phyloP scores from a whole-genome alignment of 164 flowering plant genomes.

The Kalanchoe fedtschenkoi region DNA sequence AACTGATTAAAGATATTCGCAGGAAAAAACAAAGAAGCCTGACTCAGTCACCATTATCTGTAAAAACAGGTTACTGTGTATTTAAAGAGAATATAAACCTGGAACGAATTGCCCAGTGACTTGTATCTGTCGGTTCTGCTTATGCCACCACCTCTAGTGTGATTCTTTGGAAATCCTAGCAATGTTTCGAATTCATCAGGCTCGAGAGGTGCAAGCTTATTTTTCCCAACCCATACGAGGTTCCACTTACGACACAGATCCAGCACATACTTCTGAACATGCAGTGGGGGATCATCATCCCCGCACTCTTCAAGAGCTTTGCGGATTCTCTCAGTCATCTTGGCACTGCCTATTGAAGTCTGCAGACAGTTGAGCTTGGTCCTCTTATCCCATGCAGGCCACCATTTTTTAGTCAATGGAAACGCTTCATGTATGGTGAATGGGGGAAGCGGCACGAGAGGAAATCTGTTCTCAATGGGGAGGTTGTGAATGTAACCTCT shows the following conservation, averaged over 20 bases:
- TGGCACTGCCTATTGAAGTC: constrained; percentile 61
- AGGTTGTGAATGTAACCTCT: constrained; percentile 88
- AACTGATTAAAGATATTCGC: not conserved
- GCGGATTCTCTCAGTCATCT: constrained; percentile 55
- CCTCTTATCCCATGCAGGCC: constrained; percentile 87
- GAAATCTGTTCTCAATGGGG: constrained; percentile 56
- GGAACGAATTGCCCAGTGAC: not conserved
- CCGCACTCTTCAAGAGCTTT: constrained; percentile 35
- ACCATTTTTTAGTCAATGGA: constrained; percentile 66
- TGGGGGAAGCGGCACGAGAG: constrained; percentile 57
- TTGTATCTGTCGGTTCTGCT: constrained; percentile 1
- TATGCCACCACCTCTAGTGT: constrained; percentile 1
- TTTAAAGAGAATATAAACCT: not conserved
- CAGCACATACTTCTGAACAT: not conserved
- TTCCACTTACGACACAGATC: not conserved
- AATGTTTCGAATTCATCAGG: not conserved
- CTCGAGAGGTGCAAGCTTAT: not conserved
- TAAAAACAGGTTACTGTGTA: no score
- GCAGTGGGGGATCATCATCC: not conserved
- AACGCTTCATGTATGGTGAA: constrained; percentile 64
- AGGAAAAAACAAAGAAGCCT: no score
- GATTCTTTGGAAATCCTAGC: not conserved
- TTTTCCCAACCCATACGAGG: constrained; percentile 5
- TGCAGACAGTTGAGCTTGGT: constrained; percentile 70
- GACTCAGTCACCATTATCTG: no score